phyloP scores from a whole-genome alignment of 306 rosid genomes.

The Clitoria ternatea region DNA sequence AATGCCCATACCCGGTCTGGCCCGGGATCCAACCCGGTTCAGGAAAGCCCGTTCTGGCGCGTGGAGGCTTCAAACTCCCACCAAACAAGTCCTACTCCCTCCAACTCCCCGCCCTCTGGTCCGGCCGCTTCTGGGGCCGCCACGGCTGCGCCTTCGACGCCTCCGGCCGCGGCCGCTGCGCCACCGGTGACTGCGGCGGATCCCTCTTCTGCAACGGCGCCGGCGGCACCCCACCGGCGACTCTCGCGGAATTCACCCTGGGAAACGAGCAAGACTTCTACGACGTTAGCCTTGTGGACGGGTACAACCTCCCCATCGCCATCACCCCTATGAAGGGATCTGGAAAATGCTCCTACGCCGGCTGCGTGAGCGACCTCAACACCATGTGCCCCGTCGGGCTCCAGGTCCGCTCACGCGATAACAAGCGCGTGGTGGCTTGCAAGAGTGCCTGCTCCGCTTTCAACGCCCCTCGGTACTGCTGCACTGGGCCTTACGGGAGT shows the following conservation, averaged over 20 bases:
- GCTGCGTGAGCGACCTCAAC: conserved; percentile 86
- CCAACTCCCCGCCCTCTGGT: conserved; percentile 75
- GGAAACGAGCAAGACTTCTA: conserved; percentile 87
- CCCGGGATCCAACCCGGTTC: conserved; percentile 92
- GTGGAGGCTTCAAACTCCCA: conserved; percentile 77
- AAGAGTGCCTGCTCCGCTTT: conserved; percentile 87
- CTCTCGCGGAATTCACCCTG: conserved; percentile 80
- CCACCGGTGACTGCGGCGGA: conserved; percentile 95
- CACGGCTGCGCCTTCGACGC: conserved; percentile 87
- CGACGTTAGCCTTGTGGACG: conserved; percentile 92
- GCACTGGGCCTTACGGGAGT: conserved; percentile 75
- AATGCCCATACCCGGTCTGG: conserved; percentile 88
- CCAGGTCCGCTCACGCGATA: conserved; percentile 67
- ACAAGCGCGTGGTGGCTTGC: conserved; percentile 68
- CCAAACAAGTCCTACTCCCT: conserved; percentile 59
- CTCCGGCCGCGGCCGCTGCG: conserved; percentile 71
- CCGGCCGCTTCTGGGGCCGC: conserved; percentile 98
- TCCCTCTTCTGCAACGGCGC: conserved; percentile 78
- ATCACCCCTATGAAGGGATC: conserved; percentile 66
- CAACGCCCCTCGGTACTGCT: conserved; percentile 78
- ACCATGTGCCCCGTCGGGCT: conserved; percentile 86
- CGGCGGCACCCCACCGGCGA: conserved; percentile 87
- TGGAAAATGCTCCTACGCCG: conserved; percentile 80
- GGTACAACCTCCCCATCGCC: conserved; percentile 82
- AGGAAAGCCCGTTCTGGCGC: conserved; percentile 71